These are phyloP conservation scores for Colletotrichum tanaceti DNA, from an alignment of 2,329 filamentous ascomycete species.

Conservation along the genomic window DNA sequence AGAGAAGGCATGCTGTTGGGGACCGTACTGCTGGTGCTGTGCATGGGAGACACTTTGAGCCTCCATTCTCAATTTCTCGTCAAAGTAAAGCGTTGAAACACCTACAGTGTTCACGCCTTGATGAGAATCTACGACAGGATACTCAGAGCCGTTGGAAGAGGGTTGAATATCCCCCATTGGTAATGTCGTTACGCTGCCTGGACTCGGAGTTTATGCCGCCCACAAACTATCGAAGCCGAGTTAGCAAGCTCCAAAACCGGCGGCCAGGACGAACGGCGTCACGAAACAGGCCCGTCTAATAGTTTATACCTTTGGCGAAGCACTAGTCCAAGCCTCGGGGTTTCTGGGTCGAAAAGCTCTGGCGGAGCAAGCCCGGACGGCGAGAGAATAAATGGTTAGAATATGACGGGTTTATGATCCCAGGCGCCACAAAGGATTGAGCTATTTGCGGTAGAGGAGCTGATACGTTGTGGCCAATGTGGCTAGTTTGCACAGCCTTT, in stretches of 20 bases:
- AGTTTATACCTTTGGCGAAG: constrained; percentile 38
- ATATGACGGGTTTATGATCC: constrained; percentile 37
- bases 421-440: constrained; percentile 37
- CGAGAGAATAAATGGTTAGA: constrained; percentile 13
- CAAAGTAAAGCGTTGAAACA: constrained; percentile 22
- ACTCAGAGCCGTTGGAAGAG: constrained; percentile 41
- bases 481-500: constrained; percentile 41
- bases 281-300: constrained; percentile 20
- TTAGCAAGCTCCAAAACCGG: constrained; percentile 22
- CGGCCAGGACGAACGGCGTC: constrained; percentile 19
- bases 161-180: constrained; percentile 52
- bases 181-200: constrained; percentile 26
- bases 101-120: constrained; percentile 33
- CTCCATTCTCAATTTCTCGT: constrained; percentile 27
- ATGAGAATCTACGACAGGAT: constrained; percentile 40
- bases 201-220: constrained; percentile 32
- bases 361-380: constrained; percentile 22
- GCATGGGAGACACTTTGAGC: constrained; percentile 41
- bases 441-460: constrained; percentile 40
- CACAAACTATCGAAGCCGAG: constrained; percentile 27
- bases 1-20: constrained; percentile 54
- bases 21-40: constrained; percentile 46
- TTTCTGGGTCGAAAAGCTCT: constrained; percentile 17
- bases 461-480: constrained; percentile 39
- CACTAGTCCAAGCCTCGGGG: constrained; percentile 30